These are phyloP conservation scores for Jaapia argillacea DNA, from an alignment of 768 basidiomycete genomes.

Conservation along the genomic window DNA sequence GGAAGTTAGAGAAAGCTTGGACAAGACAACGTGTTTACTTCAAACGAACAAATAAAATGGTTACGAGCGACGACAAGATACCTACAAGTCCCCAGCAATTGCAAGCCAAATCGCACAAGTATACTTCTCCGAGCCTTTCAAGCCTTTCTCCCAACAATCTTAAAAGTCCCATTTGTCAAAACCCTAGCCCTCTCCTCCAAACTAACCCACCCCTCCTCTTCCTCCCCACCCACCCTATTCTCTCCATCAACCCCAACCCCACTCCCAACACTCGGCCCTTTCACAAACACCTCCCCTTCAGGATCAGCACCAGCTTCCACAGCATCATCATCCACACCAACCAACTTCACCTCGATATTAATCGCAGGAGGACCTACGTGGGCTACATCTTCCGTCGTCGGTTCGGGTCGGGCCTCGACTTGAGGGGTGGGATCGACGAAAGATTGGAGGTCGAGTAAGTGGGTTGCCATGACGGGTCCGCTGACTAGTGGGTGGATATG, in stretches of 20 bases:
- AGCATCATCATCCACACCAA: conserved; percentile 50
- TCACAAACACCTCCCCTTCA: conserved; percentile 44
- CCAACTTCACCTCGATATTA: conserved; percentile 79
- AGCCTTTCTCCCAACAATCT: conserved; percentile 15
- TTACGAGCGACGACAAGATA: no score
- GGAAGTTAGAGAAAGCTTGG: no score
- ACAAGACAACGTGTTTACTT: no score
- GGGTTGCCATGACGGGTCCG: conserved; percentile 74
- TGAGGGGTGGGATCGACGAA: conserved; percentile 22
- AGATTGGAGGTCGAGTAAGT: conserved; percentile 79
- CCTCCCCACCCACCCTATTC: conserved; percentile 12
- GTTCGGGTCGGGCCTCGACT: conserved; percentile 22
- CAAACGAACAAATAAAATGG: no score
- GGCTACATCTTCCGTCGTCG: conserved; percentile 33
- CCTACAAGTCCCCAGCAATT: no score
- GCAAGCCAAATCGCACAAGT: no score
- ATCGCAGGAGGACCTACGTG: conserved; percentile 74
- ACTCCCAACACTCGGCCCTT: conserved; percentile 68
- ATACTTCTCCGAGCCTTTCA: background rate
- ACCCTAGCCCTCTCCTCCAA: conserved; percentile 36
- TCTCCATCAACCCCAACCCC: conserved; percentile 33
- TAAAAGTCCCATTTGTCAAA: conserved; percentile 62
- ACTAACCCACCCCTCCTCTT: conserved; percentile 34
- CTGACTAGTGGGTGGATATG: conserved; percentile 53
- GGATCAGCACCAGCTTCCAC: conserved; percentile 65